Base-by-base conservation (phyloP, 2,329 filamentous ascomycete species). In the Nigrospora osmanthi region DNA sequence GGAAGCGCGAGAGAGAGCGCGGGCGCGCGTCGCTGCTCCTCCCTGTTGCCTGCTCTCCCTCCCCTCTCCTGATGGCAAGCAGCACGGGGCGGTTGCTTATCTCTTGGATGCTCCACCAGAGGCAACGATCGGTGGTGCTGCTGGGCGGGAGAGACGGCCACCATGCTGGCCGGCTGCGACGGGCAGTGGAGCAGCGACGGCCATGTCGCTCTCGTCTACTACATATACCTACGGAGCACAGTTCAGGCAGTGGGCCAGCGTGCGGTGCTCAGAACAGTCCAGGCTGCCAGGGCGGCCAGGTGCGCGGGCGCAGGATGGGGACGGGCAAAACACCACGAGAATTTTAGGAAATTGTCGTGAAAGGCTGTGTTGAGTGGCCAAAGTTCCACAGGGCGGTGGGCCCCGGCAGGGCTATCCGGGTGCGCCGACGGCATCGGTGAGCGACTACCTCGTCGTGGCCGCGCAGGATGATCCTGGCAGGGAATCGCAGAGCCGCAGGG, bases 341-440 rank as follows among this genome's bases (percentile, higher is more conserved):
- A 41, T 41, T 41, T 19, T 41, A 34, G 32, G 39, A 41, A 41
- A 41, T 41, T 41, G 23, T 41, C 39, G 39, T 41, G 39, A 41
- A 41, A 33, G 39, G 39, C 39, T 41, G 34, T 41, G 39, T 19
- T 41, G 30, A 28, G 31, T 33, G 11, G 6, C 39, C 31, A 33
- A 31, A 10, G 39, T 33, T 19, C 32, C 16, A 16, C 19, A 19
- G 34, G 11, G 16, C 32, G 12, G 31, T 31, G 32, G 31, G 39
- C 32, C 7, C 39, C 39, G 39, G 39, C 39, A 41, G 31, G 31
- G 39, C 39, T 34, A 33, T 33, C 23, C 39, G 39, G 39, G 39
- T 11, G 39, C 23, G 23, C 39, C 39, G 39, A 41, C 34, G 31
- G 30, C 31, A 10, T 28, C 23, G 23, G 23, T 28, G 23, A 28